phyloP scores from a whole-genome alignment of 768 basidiomycete genomes.

The Suillus subaureus region DNA sequence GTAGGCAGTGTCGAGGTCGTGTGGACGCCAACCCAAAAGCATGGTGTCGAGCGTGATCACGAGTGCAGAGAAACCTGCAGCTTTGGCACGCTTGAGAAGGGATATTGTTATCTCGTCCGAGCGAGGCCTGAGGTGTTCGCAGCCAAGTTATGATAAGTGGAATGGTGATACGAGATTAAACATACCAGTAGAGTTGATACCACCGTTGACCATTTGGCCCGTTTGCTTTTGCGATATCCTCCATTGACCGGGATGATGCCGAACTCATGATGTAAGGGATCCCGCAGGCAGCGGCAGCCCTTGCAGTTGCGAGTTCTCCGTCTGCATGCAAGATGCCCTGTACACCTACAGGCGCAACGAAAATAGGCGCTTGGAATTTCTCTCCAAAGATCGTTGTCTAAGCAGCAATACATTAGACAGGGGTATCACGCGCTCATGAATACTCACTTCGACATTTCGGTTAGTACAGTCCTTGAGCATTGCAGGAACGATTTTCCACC shows the following conservation, averaged over 20 bases:
- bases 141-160: background rate
- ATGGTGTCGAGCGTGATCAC: slow-evolving; percentile 83
- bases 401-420: background rate
- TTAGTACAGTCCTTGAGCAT: slow-evolving; percentile 68
- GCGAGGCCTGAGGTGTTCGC: slow-evolving; percentile 51
- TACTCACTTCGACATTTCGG: slow-evolving; percentile 59
- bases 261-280: slow-evolving; percentile 79
- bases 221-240: slow-evolving; percentile 75
- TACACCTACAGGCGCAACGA: slow-evolving; percentile 78
- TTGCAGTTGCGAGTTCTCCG: slow-evolving; percentile 71
- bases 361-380: slow-evolving; percentile 58
- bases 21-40: slow-evolving; percentile 73
- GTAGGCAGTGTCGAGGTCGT: slow-evolving; percentile 66
- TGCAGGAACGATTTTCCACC: slow-evolving; percentile 76
- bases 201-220: slow-evolving; percentile 64
- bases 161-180: background rate
- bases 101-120: slow-evolving; percentile 63
- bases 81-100: slow-evolving; percentile 65
- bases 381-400: slow-evolving; percentile 76
- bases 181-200: slow-evolving; percentile 83
- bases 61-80: slow-evolving; percentile 65
- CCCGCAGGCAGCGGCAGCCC: slow-evolving; percentile 60
- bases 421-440: background rate
- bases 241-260: slow-evolving; percentile 70
- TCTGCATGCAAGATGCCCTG: slow-evolving; percentile 74